Evolutionary conservation across 2,329 filamentous ascomycete genomes (phyloP).

Genomic region (Podosphaera fusca): DNA sequence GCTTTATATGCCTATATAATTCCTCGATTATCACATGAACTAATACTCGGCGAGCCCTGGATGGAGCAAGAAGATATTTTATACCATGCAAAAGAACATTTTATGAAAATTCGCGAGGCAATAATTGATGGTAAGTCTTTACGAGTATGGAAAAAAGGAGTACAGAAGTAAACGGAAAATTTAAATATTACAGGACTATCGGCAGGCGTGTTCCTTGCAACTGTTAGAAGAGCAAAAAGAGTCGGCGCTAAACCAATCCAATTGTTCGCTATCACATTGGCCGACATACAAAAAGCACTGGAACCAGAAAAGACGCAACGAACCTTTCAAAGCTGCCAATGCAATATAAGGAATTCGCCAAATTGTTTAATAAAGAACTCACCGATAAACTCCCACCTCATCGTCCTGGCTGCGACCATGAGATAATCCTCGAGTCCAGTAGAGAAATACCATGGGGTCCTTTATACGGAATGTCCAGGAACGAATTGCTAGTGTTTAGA

Average conservation of each 20-base stretch:
- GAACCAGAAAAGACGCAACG: not conserved
- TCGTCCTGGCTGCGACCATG: not conserved
- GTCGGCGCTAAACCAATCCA: not conserved
- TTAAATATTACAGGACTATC: not conserved
- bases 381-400: not conserved
- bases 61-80: not conserved
- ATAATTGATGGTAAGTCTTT: not conserved
- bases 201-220: not conserved
- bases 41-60: not conserved
- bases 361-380: not conserved
- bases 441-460: not conserved
- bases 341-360: not conserved
- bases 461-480: no score
- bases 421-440: not conserved
- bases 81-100: conserved; percentile 1
- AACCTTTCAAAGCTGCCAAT: not conserved
- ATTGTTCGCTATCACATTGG: not conserved
- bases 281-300: conserved; percentile 1
- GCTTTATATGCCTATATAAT: not conserved
- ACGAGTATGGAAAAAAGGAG: not conserved
- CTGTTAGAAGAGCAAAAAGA: not conserved
- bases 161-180: not conserved
- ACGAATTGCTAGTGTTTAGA: not conserved
- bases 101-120: not conserved
- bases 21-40: not conserved